phyloP scores from a whole-genome alignment of 805 yeast species.

The Kockiozyma suomiensis region DNA sequence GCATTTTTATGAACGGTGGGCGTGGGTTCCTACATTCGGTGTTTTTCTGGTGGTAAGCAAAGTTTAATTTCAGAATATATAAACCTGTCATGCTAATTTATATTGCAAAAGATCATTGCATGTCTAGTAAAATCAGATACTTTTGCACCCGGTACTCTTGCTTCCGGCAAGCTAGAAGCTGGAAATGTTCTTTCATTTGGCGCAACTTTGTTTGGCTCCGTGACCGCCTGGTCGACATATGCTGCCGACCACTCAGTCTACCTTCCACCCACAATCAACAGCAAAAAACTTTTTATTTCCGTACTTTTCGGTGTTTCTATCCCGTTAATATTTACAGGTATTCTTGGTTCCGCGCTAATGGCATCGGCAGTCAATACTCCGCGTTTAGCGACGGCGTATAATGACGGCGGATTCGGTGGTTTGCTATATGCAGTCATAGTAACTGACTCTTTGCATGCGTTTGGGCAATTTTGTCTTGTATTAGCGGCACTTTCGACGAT shows the following conservation, averaged over 20 bases:
- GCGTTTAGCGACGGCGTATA: constrained; percentile 55
- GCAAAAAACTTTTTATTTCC: constrained; percentile 61
- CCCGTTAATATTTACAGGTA: constrained; percentile 73
- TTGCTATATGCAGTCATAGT: constrained; percentile 77
- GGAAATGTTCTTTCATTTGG: constrained; percentile 83
- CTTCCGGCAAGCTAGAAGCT: constrained; percentile 67
- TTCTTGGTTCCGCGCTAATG: constrained; percentile 84
- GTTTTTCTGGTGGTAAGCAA: constrained; percentile 65
- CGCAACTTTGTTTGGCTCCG: constrained; percentile 81
- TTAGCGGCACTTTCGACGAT: constrained; percentile 86
- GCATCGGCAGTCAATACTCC: constrained; percentile 59
- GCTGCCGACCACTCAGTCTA: constrained; percentile 92
- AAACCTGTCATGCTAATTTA: too few relatives aligned
- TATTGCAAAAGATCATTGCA: constrained; percentile 59
- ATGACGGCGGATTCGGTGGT: constrained; percentile 72
- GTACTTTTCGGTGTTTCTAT: constrained; percentile 63
- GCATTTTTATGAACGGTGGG: constrained; percentile 78
- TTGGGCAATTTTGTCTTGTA: constrained; percentile 89
- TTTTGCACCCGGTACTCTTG: constrained; percentile 60
- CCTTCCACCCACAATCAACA: constrained; percentile 67
- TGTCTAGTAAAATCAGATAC: constrained; percentile 68
- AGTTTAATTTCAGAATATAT: background rate
- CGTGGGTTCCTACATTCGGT: constrained; percentile 84
- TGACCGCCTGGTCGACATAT: constrained; percentile 92
- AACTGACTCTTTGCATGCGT: constrained; percentile 77